Evolutionary conservation across 1,284 basidiomycete species (phyloP), one percentile per base, ranked within the genome.

Genomic region (Apiotrichum porosum): DNA sequence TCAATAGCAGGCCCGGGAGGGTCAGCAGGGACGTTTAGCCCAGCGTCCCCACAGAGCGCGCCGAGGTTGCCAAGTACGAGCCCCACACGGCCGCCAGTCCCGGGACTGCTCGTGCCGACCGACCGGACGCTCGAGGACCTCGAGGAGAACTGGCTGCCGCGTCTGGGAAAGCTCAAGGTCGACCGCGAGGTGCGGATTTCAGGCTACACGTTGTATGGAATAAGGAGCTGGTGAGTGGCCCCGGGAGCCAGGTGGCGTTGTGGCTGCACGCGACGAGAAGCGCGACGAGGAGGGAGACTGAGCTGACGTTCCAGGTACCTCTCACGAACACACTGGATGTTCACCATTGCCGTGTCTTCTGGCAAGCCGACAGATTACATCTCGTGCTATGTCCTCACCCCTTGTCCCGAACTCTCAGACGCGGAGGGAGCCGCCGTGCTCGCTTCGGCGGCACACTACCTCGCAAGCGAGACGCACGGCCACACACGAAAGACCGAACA

Each of bases 331-430:
- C 66, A 69, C 45, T 69, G 65, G 60, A 52, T 60, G 10, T 63
- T 66, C 30, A 68, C 59, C 19, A 71, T 71, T 32, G 68, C 63
- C 6, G 62, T 66, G 9, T 62, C 62, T 21, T 69, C 69, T 2
- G 66, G 66, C n/a, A 69, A 69, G 52, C 64, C 64, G 9, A 65
- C 58, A 1, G 69, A 71, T 13, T 43, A 69, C 67, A 64, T 71
- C 19, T 60, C 66, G 4, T 65, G 60, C 18, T 71, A 71, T 37
- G 49, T 68, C 15, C 49, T 71, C 2, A 51, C 66, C 0, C 63
- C 68, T 6, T 40, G 51, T 21, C 47, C 58, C 0, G 53, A 56
- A 8, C 49, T 71, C 4, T 58, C 61, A 1, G 49, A 48, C 13
- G 26, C 49, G 15, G 60, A 56, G 10, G 67, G 54, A 2, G 37